Conservation (phyloP, 176 grass and related monocot species). For the Phoenix dactylifera region DNA sequence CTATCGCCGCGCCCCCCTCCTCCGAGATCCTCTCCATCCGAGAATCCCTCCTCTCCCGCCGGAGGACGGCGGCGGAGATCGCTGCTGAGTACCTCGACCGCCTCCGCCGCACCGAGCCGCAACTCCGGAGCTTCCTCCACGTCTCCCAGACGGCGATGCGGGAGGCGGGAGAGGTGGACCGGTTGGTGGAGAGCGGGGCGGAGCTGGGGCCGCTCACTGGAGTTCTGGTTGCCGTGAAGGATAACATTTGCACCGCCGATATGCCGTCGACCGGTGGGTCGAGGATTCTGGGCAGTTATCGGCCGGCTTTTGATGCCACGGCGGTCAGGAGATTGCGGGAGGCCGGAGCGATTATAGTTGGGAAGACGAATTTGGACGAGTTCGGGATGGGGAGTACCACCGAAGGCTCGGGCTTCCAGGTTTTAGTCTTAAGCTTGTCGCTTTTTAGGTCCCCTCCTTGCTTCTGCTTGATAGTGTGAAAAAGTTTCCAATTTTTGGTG, state of each 20-base stretch:
- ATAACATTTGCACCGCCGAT: slow-evolving; percentile 74
- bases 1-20: slow-evolving; percentile 30
- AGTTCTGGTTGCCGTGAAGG: slow-evolving; percentile 71
- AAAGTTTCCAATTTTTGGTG: background rate
- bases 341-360: slow-evolving; percentile 67
- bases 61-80: slow-evolving; percentile 54
- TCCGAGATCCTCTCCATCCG: slow-evolving; percentile 53
- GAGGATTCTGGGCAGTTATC: slow-evolving; percentile 86
- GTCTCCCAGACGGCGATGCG: slow-evolving; percentile 50
- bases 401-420: slow-evolving; percentile 82
- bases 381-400: slow-evolving; percentile 98
- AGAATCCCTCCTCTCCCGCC: slow-evolving; percentile 55
- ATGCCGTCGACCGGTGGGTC: slow-evolving; percentile 93
- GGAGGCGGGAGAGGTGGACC: slow-evolving; percentile 64
- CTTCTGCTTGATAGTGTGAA: background rate
- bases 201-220: slow-evolving; percentile 60
- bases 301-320: slow-evolving; percentile 79
- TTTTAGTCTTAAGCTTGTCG: slow-evolving; percentile 9
- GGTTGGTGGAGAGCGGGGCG: slow-evolving; percentile 39
- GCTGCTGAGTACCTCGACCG: slow-evolving; percentile 67
- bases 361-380: slow-evolving; percentile 92
- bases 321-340: slow-evolving; percentile 63
- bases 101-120: slow-evolving; percentile 71
- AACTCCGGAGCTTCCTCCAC: slow-evolving; percentile 80
- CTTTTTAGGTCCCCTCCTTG: background rate